Percentiles rank a stretch among this genome's conserved stretches.
These are phyloP conservation scores for Ambrosia hybrid DNA, from an alignment of 140 eudicot genomes.

Conservation along the genomic window DNA sequence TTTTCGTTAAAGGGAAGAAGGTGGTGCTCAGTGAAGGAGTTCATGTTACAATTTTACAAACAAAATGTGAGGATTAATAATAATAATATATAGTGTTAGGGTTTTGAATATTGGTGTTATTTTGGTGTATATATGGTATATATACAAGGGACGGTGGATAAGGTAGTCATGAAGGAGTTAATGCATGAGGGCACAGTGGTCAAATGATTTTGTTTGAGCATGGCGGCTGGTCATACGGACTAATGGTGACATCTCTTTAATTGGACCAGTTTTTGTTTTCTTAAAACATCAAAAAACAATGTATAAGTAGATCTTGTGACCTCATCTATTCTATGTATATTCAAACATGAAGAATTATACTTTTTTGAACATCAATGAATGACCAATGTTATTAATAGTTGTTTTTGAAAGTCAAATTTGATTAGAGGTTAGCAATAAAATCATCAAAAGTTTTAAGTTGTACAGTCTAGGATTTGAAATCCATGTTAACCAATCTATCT, in stretches of 20 bases:
- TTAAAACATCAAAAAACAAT: neutral
- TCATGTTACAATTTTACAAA: constrained; percentile 16
- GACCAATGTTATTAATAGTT: too few relatives aligned
- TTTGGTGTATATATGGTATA: neutral
- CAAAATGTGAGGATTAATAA: neutral
- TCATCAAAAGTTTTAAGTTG: too few relatives aligned
- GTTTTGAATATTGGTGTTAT: neutral
- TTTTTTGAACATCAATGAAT: too few relatives aligned
- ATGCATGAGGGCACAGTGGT: neutral
- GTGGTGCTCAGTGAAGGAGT: neutral
- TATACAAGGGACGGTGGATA: neutral
- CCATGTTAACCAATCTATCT: too few relatives aligned
- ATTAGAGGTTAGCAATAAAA: too few relatives aligned
- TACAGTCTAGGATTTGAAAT: too few relatives aligned
- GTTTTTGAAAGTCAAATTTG: too few relatives aligned
- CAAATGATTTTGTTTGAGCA: constrained; percentile 23
- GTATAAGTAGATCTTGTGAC: neutral
- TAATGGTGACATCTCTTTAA: constrained; percentile 5
- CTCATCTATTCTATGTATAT: too few relatives aligned
- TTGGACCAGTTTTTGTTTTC: neutral
- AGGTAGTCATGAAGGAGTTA: neutral
- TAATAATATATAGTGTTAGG: neutral
- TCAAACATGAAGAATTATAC: too few relatives aligned
- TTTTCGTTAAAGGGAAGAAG: constrained; percentile 50
- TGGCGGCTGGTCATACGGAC: constrained; percentile 42